These are phyloP conservation scores for Hyaloscypha finlandica DNA, from an alignment of 495 filamentous ascomycete genomes.

Conservation along the genomic window DNA sequence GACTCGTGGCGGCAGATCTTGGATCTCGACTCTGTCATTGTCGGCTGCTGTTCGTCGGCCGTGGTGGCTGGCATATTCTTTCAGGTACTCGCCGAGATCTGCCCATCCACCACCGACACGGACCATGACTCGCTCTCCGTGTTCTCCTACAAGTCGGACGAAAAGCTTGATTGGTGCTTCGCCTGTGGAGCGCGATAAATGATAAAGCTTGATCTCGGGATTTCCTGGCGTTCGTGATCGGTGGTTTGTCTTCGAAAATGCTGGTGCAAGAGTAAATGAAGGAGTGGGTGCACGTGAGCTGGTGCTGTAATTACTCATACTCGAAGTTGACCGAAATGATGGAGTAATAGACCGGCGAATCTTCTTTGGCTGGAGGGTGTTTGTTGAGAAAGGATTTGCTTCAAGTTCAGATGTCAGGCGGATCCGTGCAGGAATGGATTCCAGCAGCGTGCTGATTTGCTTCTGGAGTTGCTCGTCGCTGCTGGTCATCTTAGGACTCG, in stretches of 20 bases:
- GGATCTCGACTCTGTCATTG: conserved; percentile 57
- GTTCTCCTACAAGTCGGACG: conserved; percentile 86
- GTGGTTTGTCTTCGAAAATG: conserved; percentile 41
- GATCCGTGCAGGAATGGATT: conserved; percentile 77
- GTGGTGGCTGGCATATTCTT: conserved; percentile 89
- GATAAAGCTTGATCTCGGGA: conserved; percentile 84
- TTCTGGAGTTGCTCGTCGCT: conserved; percentile 73
- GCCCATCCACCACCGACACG: conserved; percentile 96
- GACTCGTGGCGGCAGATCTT: conserved; percentile 47
- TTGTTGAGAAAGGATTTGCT: conserved; percentile 15
- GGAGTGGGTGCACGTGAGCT: conserved; percentile 60
- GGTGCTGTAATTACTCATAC: conserved; percentile 27
- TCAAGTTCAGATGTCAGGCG: conserved; percentile 62
- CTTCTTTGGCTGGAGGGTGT: conserved; percentile 29
- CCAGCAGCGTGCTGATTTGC: conserved; percentile 82
- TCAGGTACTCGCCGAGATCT: conserved; percentile 91
- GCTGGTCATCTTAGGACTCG: conserved; percentile 36
- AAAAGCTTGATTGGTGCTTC: conserved; percentile 89
- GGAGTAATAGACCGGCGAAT: conserved; percentile 38
- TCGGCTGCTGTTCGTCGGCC: conserved; percentile 54
- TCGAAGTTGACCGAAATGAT: conserved; percentile 43
- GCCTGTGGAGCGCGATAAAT: conserved; percentile 81
- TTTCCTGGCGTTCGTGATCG: conserved; percentile 49
- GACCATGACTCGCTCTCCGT: conserved; percentile 94
- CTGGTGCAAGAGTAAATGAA: conserved; percentile 70